phyloP scores from a whole-genome alignment of 2,329 filamentous ascomycete species.

The Trichoderma guizhouense region DNA sequence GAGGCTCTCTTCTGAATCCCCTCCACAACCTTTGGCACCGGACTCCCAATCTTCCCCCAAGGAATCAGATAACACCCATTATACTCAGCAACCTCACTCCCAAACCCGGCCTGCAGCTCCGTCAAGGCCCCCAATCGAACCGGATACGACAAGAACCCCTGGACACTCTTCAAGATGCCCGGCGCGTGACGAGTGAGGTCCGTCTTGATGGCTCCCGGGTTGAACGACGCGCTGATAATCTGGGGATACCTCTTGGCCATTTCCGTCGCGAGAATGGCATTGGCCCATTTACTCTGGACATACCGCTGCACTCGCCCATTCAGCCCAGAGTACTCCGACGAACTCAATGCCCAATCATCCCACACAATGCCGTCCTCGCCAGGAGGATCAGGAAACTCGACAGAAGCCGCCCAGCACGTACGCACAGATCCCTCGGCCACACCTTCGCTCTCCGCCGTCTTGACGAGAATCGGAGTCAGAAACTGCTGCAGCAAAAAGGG shows the following conservation, averaged over 20 bases:
- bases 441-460: background rate
- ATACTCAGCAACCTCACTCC: background rate
- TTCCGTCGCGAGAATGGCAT: constrained; percentile 6
- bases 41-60: background rate
- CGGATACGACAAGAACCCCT: background rate
- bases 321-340: constrained; percentile 18
- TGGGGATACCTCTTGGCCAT: constrained; percentile 15
- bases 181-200: constrained; percentile 2
- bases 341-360: constrained; percentile 16
- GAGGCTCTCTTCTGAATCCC: background rate
- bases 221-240: constrained; percentile 22
- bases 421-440: background rate
- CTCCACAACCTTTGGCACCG: background rate
- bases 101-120: constrained; percentile 38
- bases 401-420: background rate
- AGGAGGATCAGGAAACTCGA: background rate
- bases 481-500: constrained; percentile 36
- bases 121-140: constrained; percentile 33
- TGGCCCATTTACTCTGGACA: constrained; percentile 6
- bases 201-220: background rate
- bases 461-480: constrained; percentile 14
- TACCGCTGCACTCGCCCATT: constrained; percentile 16
- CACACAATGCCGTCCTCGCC: constrained; percentile 27
- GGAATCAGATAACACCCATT: background rate
- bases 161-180: background rate